Evolutionary conservation across 2,329 filamentous ascomycete genomes (phyloP).

Genomic region (Fusarium globosum): DNA sequence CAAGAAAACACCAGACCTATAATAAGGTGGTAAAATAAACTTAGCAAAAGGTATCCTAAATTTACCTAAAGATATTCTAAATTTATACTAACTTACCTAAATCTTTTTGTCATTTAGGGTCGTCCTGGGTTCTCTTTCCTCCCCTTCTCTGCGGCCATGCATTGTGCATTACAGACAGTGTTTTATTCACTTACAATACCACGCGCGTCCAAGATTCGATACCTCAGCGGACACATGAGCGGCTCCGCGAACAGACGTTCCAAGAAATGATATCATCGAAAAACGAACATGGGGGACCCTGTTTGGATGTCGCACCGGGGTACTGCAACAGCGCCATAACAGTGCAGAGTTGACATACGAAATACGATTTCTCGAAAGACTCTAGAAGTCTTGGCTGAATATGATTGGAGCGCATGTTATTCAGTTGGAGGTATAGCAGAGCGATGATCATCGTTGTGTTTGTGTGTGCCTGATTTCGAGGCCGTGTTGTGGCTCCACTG

Average conservation of each 20-base stretch:
- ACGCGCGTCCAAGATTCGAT: neutral
- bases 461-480: neutral
- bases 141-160: neutral
- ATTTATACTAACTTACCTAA: too few species aligned
- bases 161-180: neutral
- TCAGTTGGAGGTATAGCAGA: neutral
- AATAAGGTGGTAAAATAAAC: too few species aligned
- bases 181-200: neutral
- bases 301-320: slow-evolving; percentile 2
- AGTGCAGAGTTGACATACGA: slow-evolving; percentile 5
- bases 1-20: too few species aligned
- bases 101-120: too few species aligned
- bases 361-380: slow-evolving; percentile 20
- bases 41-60: too few species aligned
- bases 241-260: slow-evolving; percentile 21
- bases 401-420: slow-evolving; percentile 42
- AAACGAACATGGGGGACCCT: neutral
- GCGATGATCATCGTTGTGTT: slow-evolving; percentile 26
- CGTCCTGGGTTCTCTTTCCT: too few species aligned
- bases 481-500: neutral
- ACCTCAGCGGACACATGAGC: neutral
- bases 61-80: too few species aligned
- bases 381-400: neutral
- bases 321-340: slow-evolving; percentile 2
- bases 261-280: slow-evolving; percentile 35